Evolutionary conservation across 2,329 filamentous ascomycete species (phyloP).

Genomic region (Aspergillus calidoustus): DNA sequence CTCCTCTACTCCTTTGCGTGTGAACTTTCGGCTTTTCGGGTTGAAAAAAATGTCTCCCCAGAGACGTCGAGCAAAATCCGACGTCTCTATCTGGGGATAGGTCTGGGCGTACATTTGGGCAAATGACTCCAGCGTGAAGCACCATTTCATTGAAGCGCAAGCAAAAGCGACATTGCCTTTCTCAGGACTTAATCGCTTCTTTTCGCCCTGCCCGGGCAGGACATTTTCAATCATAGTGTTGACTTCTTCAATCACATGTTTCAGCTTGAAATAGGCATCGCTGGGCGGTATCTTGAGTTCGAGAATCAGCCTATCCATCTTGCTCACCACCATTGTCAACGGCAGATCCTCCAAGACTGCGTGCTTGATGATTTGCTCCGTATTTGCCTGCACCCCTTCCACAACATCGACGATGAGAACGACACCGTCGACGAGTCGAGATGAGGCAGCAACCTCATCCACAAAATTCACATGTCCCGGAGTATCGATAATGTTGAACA

Average conservation of each 20-base stretch:
- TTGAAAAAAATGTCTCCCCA: conserved; percentile 99
- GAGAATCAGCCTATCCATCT: conserved; percentile 92
- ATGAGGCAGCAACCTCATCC: conserved; percentile 88
- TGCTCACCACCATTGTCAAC: conserved; percentile 90
- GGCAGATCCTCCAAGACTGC: conserved; percentile 88
- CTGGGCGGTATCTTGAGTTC: conserved; percentile 92
- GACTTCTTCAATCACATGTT: conserved; percentile 97
- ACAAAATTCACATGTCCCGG: conserved; percentile 98
- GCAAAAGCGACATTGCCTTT: conserved; percentile 98
- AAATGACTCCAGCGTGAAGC: conserved; percentile 92
- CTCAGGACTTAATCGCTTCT: conserved; percentile 84
- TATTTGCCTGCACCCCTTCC: conserved; percentile 98
- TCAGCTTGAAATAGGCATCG: conserved; percentile 98
- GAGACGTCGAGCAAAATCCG: conserved; percentile 81
- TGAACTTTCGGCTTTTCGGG: conserved; percentile 86
- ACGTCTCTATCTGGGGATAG: conserved; percentile 78
- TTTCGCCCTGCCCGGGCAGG: conserved; percentile 78
- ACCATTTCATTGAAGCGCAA: conserved; percentile 93
- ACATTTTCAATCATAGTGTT: conserved; percentile 93
- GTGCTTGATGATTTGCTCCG: conserved; percentile 96
- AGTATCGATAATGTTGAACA: conserved; percentile 94
- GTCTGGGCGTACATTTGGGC: conserved; percentile 94
- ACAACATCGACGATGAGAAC: conserved; percentile 95
- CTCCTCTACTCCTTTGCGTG: conserved; percentile 81
- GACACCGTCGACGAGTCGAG: conserved; percentile 87